Percentiles rank a stretch among this genome's conserved stretches.
Evolutionary conservation across 345 rosid genomes (phyloP).

Genomic region (Moricandia arvensis): DNA sequence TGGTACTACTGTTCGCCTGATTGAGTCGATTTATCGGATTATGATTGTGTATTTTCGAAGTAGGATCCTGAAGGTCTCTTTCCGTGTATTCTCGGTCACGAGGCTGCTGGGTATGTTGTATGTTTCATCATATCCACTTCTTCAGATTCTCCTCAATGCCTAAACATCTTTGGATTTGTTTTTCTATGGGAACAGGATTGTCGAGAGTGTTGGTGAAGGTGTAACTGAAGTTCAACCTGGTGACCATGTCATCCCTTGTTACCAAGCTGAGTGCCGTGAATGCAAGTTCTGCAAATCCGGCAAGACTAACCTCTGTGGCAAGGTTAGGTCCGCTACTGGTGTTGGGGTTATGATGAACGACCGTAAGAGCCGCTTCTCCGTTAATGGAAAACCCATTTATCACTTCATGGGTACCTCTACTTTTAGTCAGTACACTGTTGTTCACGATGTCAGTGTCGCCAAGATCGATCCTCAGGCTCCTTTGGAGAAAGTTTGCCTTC

Average conservation of each 20-base stretch:
- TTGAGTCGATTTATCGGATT: too few relatives aligned
- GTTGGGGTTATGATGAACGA: slow-evolving; percentile 96
- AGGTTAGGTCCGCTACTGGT: slow-evolving; percentile 90
- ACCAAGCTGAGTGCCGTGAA: slow-evolving; percentile 96
- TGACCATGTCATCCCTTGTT: slow-evolving; percentile 96
- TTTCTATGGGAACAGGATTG: slow-evolving; percentile 47
- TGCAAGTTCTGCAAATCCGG: slow-evolving; percentile 99
- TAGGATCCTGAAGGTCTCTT: slow-evolving; percentile 97
- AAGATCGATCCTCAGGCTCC: slow-evolving; percentile 92
- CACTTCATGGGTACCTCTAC: slow-evolving; percentile 99
- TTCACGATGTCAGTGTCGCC: slow-evolving; percentile 97
- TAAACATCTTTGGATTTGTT: neutral
- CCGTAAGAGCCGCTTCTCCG: slow-evolving; percentile 76
- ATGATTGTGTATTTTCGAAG: neutral
- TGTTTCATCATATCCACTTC: neutral
- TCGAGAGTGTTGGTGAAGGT: slow-evolving; percentile 99
- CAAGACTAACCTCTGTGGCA: slow-evolving; percentile 96
- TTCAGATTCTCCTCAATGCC: neutral
- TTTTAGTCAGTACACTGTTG: slow-evolving; percentile 95
- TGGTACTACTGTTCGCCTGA: too few relatives aligned
- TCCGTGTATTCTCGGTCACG: slow-evolving; percentile 97
- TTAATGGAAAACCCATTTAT: slow-evolving; percentile 80
- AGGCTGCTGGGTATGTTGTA: slow-evolving; percentile 83
- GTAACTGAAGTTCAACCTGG: slow-evolving; percentile 89
- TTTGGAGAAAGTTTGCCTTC: slow-evolving; percentile 96